Evolutionary conservation across 306 rosid genomes (phyloP).

Genomic region (Rubus idaeus): DNA sequence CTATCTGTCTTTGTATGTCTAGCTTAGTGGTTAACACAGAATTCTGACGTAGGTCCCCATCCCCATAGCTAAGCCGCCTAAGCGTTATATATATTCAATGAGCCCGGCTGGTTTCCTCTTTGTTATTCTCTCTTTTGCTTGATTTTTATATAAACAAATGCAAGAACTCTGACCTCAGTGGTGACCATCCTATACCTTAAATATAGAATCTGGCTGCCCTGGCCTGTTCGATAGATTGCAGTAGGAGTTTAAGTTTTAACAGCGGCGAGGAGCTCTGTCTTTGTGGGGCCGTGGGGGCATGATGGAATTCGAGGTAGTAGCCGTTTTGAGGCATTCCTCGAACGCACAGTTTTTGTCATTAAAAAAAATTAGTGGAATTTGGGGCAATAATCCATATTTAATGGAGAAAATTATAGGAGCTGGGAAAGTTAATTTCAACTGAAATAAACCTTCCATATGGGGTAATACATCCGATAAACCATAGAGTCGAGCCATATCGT

Average conservation of each 20-base stretch:
- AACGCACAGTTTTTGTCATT: too few species aligned
- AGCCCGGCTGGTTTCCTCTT: background rate
- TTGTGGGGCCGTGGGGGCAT: background rate
- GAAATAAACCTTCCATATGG: too few species aligned
- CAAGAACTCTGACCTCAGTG: conserved; percentile 4
- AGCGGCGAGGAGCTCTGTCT: background rate
- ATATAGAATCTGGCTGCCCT: background rate
- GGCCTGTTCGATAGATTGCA: background rate
- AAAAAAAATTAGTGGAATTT: too few species aligned
- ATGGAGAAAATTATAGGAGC: too few species aligned
- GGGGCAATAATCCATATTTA: too few species aligned
- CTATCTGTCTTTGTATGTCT: background rate
- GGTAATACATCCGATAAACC: too few species aligned
- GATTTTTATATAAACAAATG: background rate
- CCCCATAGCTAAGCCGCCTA: background rate
- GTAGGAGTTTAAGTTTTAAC: background rate
- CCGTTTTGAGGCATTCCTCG: too few species aligned
- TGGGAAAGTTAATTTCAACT: too few species aligned
- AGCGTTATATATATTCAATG: background rate
- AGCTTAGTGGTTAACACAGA: conserved; percentile 22
- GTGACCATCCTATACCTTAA: background rate
- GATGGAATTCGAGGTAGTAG: background rate
- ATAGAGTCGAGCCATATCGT: too few species aligned
- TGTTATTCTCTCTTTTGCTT: background rate
- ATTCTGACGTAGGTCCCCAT: conserved; percentile 18